Base-by-base conservation (phyloP, 345 rosid species). In the Eucalyptus curtisii region DNA sequence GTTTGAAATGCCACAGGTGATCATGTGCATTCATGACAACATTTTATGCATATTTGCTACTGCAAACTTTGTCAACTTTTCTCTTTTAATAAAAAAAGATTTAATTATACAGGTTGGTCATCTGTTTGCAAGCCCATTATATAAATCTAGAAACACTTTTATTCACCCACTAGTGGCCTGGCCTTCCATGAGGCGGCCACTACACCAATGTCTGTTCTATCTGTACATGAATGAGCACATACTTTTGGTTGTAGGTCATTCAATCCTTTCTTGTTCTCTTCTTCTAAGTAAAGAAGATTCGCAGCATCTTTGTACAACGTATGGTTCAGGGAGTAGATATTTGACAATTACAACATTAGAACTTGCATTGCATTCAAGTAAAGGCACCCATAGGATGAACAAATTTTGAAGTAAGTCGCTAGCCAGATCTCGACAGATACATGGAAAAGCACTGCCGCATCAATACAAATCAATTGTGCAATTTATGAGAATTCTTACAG, bases 401-500 rank as follows among this genome's bases (percentile, higher is more conserved):
- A 64, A 64, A 64, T n/a, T n/a, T 7, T n/a, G 76, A 64, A 64
- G 71, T 7, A 30, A 64, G 19, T 64, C 3, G 2, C 40, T 64
- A 64, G 3, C 76, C 76, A 64, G 76, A 64, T 64, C 37, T n/a
- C 1, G 3, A 4, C 40, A n/a, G 76, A 64, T 64, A n/a, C 20
- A 64, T 64, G 33, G 33, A 5, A 61, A 61, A 61, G 33, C 71
- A 13, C 71, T 2, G 71, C 8, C 0, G 8, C 30, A 1, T 27
- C 33, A 61, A 61, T 13, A 61, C 31, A 27, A 1, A 61, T 2
- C 33, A 61, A 30, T 64, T 14, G 10, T 7, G 40, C n/a, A 64
- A 64, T 7, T n/a, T 64, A 64, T 15, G 76, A 49, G 76, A 89
- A 87, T 49, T 20, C 95, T 96, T 93, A 97, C 98, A 12, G 99